These are phyloP conservation scores for Selaginella moellendorffii DNA, from an alignment of 75 land plant species.

Conservation along the genomic window DNA sequence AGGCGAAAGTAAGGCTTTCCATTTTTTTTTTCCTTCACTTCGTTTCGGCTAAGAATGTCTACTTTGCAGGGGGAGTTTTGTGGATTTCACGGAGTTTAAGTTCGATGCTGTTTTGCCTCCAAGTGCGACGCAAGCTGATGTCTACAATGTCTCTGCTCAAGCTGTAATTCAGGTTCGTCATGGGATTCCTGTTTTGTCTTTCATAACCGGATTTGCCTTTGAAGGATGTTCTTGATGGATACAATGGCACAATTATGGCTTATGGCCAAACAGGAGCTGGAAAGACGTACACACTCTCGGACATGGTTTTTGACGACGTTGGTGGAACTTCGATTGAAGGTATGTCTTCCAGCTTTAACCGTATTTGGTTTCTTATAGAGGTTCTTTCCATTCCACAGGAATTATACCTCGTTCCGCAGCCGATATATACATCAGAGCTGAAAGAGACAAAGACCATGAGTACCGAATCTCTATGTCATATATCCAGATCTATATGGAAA, in stretches of 20 bases:
- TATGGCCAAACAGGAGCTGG: slow-evolving; percentile 34
- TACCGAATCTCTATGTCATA: slow-evolving; percentile 29
- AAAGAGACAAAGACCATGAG: slow-evolving; percentile 19
- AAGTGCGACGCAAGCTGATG: slow-evolving; percentile 24
- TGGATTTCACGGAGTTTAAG: slow-evolving; percentile 29
- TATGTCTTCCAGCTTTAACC: background rate
- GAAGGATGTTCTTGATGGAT: slow-evolving; percentile 30
- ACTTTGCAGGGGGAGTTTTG: slow-evolving; percentile 25
- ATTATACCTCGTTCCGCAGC: slow-evolving; percentile 32
- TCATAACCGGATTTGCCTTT: no score
- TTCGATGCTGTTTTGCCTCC: slow-evolving; percentile 29
- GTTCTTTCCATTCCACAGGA: slow-evolving; percentile 14
- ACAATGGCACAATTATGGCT: slow-evolving; percentile 39
- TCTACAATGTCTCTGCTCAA: slow-evolving; percentile 21
- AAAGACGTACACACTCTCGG: slow-evolving; percentile 30
- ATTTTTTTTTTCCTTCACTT: no score
- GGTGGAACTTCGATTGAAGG: slow-evolving; percentile 23
- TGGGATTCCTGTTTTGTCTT: no score
- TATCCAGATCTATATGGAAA: slow-evolving; percentile 33
- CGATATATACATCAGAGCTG: slow-evolving; percentile 22
- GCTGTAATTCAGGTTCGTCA: slow-evolving; percentile 17
- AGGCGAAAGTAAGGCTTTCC: slow-evolving; percentile 20
- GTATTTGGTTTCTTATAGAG: no score
- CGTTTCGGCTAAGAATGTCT: no score
- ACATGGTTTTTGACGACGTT: slow-evolving; percentile 15